Base-by-base conservation (phyloP, 257 asterid species). In the Plantago major region DNA sequence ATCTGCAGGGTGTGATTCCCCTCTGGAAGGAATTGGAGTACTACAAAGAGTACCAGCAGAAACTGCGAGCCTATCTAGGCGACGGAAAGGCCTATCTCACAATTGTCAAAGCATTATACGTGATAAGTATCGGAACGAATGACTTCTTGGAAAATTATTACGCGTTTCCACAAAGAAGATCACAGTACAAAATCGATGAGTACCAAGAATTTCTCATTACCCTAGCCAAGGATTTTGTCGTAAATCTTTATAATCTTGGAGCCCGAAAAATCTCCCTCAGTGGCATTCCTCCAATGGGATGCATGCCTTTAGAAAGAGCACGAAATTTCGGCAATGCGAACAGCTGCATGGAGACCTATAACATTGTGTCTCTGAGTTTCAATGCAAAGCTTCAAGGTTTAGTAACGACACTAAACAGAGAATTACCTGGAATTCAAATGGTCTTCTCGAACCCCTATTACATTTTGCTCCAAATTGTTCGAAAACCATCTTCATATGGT, bases 211-310 rank as follows among this genome's bases (percentile, higher is more conserved):
- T 72, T n/a, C 87, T 91, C 17, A n/a, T 76, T 9, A 77, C 75
- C 19, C 69, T 84, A 1, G 94, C 98, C 8, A 51, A 67, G 45
- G 66, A 77, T 9, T 88, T 91, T 19, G 33, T 84, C 13, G 61
- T 52, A 33, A 66, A 69, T 8, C 86, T 91, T 7, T 79, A 86
- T 44, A 64, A 63, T 22, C 90, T 86, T 3, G 98, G 96, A 15
- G 94, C 89, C 1, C 88, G 92, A 7, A 88, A 84, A 48, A 86
- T 88, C 44, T 84, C 95, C 42, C 72, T 88, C 0, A 85, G 87
- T 1, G 98, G 96, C 11, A 77, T 91, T 37, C 87, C 94, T 22
- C 98, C 98, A 0, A 86, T 91, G 81, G 96, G 98, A 0, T 91
- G 98, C 42, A 81, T 91, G 89, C 98, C 98, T 10, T 43, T 88